Evolutionary conservation across 2,329 filamentous ascomycete species (phyloP), one percentile per base, ranked within the genome.

Genomic region (Ceratocystis eucalypticola): DNA sequence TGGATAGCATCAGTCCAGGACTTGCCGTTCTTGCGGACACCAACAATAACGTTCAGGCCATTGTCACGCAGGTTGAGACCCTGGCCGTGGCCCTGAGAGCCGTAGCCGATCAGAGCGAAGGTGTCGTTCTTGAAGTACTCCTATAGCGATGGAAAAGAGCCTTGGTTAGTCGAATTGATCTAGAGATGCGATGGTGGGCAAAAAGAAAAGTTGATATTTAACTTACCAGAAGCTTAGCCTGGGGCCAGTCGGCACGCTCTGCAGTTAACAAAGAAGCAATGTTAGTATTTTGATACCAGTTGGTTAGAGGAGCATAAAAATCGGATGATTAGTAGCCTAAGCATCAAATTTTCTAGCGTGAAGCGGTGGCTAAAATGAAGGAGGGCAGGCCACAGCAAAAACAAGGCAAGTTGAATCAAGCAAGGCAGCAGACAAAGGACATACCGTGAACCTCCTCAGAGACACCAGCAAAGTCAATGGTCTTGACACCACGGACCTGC

Each of bases 101-200:
- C 94, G 81, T 99, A 99, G 77, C 94, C 94, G 79, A 99, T 99
- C 76, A 99, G 88, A 76, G 94, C 94, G 74, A 99, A 90, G 72
- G 93, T 97, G 80, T 99, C 94, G 81, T 99, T 86, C 86, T 97
- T 97, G 89, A 99, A 99, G 88, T 93, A 99, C 71, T 97, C 91
- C 89, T 96, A 72, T 45, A 33, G 28, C 50, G 50, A 20, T 22
- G 48, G 53, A 15, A 65, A 46, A 41, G 10, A 37, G 55, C 30
- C n/a, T 25, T 55, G n/a, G 28, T 61, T 59, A 63, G 65, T 68
- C 20, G 64, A 15, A 7, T 50, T 53, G n/a, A n/a, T 15, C 10
- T 41, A 41, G 37, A 33, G 28, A 5, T 62, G 45, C 37, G 53
- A 62, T 45, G 30, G 33, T 44, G 50, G 22, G 15, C 15, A 33